phyloP scores from a whole-genome alignment of 192 early-diverging fungal species.

The Diversispora epigaea region DNA sequence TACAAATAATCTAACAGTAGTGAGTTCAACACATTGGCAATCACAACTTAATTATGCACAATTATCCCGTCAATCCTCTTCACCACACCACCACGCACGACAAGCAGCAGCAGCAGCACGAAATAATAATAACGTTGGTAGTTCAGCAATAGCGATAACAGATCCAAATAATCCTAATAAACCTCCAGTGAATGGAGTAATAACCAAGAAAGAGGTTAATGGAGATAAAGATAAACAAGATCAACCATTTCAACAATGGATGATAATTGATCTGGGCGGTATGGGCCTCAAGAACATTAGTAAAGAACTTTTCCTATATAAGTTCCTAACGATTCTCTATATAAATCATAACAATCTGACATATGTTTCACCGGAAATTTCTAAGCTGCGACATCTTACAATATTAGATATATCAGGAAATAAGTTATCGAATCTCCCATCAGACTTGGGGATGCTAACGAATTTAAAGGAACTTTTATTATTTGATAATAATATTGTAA shows the following conservation, averaged over 20 bases:
- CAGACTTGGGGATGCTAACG: slow-evolving; percentile 85
- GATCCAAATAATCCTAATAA: slow-evolving; percentile 59
- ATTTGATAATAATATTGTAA: slow-evolving; percentile 89
- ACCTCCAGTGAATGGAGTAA: slow-evolving; percentile 43
- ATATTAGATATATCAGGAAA: slow-evolving; percentile 90
- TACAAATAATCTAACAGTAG: neutral
- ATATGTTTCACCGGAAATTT: slow-evolving; percentile 69
- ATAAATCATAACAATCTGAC: slow-evolving; percentile 95
- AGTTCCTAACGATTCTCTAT: slow-evolving; percentile 88
- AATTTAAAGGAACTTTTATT: slow-evolving; percentile 78
- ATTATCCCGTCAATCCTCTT: slow-evolving; percentile 69
- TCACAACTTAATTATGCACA: slow-evolving; percentile 72
- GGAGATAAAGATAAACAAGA: slow-evolving; percentile 24
- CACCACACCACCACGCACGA: slow-evolving; percentile 89
- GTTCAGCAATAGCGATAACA: slow-evolving; percentile 55
- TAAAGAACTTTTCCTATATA: slow-evolving; percentile 73
- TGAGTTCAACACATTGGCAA: slow-evolving; percentile 57
- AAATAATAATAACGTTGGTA: slow-evolving; percentile 44
- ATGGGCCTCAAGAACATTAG: slow-evolving; percentile 87
- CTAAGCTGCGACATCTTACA: slow-evolving; percentile 63
- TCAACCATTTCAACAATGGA: slow-evolving; percentile 66
- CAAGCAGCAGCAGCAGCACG: slow-evolving; percentile 80
- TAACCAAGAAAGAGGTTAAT: slow-evolving; percentile 45
- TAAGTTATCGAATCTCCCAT: slow-evolving; percentile 74
- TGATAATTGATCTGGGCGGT: slow-evolving; percentile 89